phyloP scores from a whole-genome alignment of 805 yeast species.

The Clavispora phyllophila region DNA sequence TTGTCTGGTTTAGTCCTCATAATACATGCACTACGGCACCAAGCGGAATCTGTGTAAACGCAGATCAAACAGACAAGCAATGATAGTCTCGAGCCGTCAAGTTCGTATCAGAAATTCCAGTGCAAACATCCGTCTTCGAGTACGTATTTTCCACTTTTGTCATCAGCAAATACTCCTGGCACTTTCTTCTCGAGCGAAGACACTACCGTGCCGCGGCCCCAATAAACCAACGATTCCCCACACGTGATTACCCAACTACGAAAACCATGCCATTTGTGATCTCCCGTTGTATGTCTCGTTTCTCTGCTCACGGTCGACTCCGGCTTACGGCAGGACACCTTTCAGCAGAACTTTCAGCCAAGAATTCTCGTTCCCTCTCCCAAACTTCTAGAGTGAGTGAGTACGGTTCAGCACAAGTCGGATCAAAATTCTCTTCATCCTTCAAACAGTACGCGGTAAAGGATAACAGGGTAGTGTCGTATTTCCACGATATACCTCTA shows the following conservation, averaged over 20 bases:
- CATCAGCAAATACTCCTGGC: too few species aligned
- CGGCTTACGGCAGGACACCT: conserved; percentile 3
- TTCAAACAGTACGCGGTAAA: conserved; percentile 42
- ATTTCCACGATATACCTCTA: conserved; percentile 70
- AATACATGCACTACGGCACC: too few species aligned
- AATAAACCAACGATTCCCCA: background rate
- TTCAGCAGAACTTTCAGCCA: background rate
- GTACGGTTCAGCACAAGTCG: conserved; percentile 9
- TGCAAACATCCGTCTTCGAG: too few species aligned
- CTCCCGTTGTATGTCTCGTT: background rate
- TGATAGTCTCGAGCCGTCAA: too few species aligned
- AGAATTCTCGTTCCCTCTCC: background rate
- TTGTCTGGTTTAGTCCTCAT: too few species aligned
- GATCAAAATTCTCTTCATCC: conserved; percentile 30
- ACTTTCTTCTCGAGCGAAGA: too few species aligned
- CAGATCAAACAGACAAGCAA: too few species aligned
- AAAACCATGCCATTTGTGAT: background rate
- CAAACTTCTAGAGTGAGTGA: background rate
- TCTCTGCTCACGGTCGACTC: conserved; percentile 8
- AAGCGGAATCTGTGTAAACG: too few species aligned
- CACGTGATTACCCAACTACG: background rate
- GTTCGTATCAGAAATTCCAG: too few species aligned
- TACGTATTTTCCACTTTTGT: too few species aligned
- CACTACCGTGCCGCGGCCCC: background rate
- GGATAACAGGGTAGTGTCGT: conserved; percentile 47